Conservation (phyloP, 148 eudicot genomes). For the Rhododendron henanense region DNA sequence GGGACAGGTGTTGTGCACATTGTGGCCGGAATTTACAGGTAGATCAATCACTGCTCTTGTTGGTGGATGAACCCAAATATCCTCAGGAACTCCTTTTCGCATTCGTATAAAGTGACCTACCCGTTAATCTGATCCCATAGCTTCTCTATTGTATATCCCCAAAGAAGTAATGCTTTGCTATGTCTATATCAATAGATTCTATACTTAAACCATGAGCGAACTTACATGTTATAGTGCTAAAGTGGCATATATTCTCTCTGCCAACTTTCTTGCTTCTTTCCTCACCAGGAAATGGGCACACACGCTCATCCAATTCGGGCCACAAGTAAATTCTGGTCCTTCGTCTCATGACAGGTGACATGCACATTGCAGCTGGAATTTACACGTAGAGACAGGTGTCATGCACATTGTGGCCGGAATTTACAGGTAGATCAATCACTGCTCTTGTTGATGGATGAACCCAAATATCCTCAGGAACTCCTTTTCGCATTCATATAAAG, state of each 20-base stretch:
- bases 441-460: not conserved
- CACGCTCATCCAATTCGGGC: not conserved
- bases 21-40: not conserved
- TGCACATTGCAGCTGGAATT: not conserved
- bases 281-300: not conserved
- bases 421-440: not conserved
- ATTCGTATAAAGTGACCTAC: not conserved
- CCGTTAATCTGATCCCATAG: not conserved
- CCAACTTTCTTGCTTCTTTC: not conserved
- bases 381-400: slow-evolving; percentile 4
- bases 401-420: slow-evolving; percentile 6
- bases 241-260: not conserved
- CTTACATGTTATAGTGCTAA: not conserved
- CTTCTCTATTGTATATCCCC: not conserved
- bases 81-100: not conserved
- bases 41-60: not conserved
- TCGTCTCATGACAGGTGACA: not conserved
- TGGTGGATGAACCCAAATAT: not conserved
- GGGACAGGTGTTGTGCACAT: slow-evolving; percentile 7
- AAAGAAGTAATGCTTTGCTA: too few relatives aligned
- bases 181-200: too few relatives aligned
- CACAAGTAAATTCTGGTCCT: slow-evolving; percentile 2
- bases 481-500: not conserved
- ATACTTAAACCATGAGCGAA: too few relatives aligned
- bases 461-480: slow-evolving; percentile 1